Evolutionary conservation across 2,329 filamentous ascomycete genomes (phyloP).

Genomic region (Hortaea werneckii): DNA sequence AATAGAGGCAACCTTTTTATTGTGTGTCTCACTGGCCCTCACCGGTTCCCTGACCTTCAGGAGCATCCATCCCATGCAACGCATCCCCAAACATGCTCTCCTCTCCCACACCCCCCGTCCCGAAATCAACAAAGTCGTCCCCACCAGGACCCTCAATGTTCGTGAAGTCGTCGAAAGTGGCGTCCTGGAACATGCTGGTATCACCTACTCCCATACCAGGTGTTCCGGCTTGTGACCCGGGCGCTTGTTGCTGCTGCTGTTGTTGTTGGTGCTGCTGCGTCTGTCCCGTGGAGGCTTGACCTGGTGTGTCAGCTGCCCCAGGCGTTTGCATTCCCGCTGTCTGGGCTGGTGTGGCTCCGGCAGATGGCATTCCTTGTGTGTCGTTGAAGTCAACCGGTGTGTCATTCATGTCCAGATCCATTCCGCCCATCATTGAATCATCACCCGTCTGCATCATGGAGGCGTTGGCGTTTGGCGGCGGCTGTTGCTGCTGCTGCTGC

Average conservation of each 20-base stretch:
- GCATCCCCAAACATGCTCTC: constrained; percentile 3
- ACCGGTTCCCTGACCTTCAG: too few relatives aligned
- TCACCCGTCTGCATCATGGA: constrained; percentile 12
- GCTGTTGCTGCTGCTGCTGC: neutral
- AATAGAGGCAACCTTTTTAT: too few relatives aligned
- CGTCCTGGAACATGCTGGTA: constrained; percentile 6
- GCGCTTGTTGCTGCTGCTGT: neutral
- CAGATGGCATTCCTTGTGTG: neutral
- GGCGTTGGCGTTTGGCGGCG: constrained; percentile 29
- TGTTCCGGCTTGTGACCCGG: neutral
- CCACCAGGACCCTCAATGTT: constrained; percentile 37
- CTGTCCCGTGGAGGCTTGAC: too few relatives aligned
- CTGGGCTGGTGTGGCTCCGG: neutral
- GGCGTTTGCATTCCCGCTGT: neutral
- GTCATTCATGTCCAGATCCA: constrained; percentile 14
- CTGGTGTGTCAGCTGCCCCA: neutral
- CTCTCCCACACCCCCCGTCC: neutral
- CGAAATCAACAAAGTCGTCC: constrained; percentile 1
- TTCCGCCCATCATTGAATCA: constrained; percentile 14
- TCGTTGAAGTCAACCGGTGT: constrained; percentile 8
- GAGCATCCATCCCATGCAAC: neutral
- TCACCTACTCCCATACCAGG: neutral
- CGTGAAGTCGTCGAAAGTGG: constrained; percentile 30
- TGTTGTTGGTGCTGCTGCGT: neutral
- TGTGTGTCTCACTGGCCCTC: too few relatives aligned